Base-by-base conservation (phyloP, 2,329 filamentous ascomycete species). In the Fusarium buharicum region DNA sequence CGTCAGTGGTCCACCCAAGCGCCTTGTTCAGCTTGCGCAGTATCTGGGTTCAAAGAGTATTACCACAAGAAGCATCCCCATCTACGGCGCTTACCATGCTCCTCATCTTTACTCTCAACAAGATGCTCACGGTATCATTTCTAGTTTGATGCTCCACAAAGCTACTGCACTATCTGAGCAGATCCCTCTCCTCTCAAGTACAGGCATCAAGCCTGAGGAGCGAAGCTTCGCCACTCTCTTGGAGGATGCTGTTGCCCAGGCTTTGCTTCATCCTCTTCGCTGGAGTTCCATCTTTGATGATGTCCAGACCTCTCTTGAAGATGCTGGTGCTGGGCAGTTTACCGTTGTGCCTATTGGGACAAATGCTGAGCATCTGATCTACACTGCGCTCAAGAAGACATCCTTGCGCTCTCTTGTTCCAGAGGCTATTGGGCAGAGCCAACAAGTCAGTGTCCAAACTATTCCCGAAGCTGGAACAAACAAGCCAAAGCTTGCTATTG, bases 401-500 rank as follows among this genome's bases (percentile, higher is more conserved):
- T 34, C 64, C 0, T 40, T 68, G 3, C 54, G 48, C 1, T 37
- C 49, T 9, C 28, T 68, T 30, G 33, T 68, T 1, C 64, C 61
- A 1, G 36, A 34, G 6, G 45, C 43, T 0, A 16, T 14, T 0
- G 0, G 10, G 0, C 37, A 31, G 0, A 43, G 11, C 2, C 43
- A 28, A 0, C 28, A 41, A 3, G 0, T 4, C 3, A 8, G 17
- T 2, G 4, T 22, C 0, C 22, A 40, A 0, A 47, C 18, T 1
- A 18, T 33, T 0, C 17, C 41, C 0, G 38, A 62, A 0, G 12
- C 45, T 0, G 49, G 49, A 6, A 50, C 54, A 0, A 55, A 24
- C 6, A 63, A 66, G 22, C 57, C 64, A 1, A 67, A 67, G 34
- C 61, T 67, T 11, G 87, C 87, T 50, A 89, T 90, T 50, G 82